Base-by-base conservation (phyloP, 495 filamentous ascomycete genomes). In the Xylaria flabelliformis region DNA sequence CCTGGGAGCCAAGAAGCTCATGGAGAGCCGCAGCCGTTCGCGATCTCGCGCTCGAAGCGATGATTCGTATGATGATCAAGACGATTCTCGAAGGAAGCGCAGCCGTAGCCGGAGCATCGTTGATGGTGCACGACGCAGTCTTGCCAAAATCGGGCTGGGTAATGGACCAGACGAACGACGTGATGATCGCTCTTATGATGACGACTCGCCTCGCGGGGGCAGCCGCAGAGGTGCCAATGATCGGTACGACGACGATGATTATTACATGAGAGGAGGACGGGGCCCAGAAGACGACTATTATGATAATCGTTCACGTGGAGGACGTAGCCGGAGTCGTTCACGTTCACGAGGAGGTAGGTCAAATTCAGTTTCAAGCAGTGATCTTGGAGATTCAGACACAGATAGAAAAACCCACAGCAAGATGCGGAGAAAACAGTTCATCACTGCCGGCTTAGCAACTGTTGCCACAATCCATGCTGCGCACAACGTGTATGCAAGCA, bases 381-480 rank as follows among this genome's bases (percentile, higher is more conserved):
- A 89, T 85, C 82, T 90, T 70, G 91, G 90, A 73, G 89, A 90
- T 78, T 94, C 91, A 80, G 90, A 91, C 75, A 92, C 94, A 76
- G 92, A 97, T 79, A 90, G 91, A 76, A 88, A 90, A 75, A 83
- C 87, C 72, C 85, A 86, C 32, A 94, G 90, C 83, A 93, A 94
- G 80, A 88, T 95, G 87, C 89, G 89, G 85, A 90, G 91, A 81
- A 95, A 97, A 81, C 91, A 94, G 86, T 80, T 95, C 77, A 75
- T 97, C 72, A 94, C 94, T 61, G 90, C 93, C 59, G 93, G 94
- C 53, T 81, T 97, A 74, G 94, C 94, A 42, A 91, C 91, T 65
- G 91, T 97, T 71, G 94, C 94, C 68, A 96, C 94, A 48, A 94
- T 97, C 72, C 94, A 97, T 82, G 93, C 94, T 59, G 93, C 91